These are phyloP conservation scores for Aschersonia sp. DNA, from an alignment of 2,329 filamentous ascomycete genomes.

Conservation along the genomic window DNA sequence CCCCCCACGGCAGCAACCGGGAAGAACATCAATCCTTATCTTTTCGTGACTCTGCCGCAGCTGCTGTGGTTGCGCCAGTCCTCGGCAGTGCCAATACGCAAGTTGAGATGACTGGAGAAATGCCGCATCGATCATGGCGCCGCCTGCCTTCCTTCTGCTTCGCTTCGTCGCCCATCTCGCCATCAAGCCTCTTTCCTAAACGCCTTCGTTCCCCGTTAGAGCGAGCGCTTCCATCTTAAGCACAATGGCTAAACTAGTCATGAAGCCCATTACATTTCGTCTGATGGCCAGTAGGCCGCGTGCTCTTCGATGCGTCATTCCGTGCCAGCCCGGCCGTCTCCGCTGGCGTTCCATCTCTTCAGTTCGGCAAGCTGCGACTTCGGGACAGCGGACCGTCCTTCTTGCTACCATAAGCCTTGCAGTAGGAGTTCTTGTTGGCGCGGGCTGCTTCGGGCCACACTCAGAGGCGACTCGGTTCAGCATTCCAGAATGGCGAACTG, in stretches of 20 bases:
- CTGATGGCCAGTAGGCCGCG: neutral
- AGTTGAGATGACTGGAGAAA: no score
- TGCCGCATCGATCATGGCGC: no score
- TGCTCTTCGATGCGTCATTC: neutral
- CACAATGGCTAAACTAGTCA: neutral
- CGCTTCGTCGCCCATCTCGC: no score
- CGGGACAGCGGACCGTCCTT: neutral
- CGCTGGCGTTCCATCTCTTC: neutral
- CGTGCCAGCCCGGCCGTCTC: neutral
- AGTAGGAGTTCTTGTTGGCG: neutral
- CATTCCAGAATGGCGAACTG: constrained; percentile 5
- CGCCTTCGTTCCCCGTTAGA: no score
- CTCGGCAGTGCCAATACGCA: no score
- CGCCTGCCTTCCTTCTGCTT: no score
- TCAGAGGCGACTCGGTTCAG: neutral
- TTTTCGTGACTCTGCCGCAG: no score
- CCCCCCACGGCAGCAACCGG: no score
- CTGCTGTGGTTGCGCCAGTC: no score
- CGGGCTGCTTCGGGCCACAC: neutral
- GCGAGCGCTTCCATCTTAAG: neutral
- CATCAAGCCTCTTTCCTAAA: no score
- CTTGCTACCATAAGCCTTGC: neutral
- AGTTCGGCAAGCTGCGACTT: neutral
- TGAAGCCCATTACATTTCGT: neutral
- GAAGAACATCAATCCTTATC: no score